Evolutionary conservation across 148 eudicot genomes (phyloP), one percentile per base, ranked within the genome.

Genomic region (Arctostaphylos glauca): DNA sequence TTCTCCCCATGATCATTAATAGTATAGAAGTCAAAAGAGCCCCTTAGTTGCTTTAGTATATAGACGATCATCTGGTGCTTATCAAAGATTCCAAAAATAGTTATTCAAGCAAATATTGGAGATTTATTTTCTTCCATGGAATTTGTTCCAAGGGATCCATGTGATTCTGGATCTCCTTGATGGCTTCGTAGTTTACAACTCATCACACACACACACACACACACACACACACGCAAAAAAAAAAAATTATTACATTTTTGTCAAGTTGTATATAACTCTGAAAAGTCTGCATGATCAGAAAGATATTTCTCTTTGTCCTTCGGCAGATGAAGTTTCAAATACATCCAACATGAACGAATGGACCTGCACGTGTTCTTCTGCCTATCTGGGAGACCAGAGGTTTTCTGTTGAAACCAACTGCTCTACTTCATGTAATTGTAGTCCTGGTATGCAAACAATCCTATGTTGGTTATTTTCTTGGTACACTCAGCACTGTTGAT

Each of bases 361-460:
- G 97, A 89, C 90, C 25, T 96, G 98, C 83, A 70, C 85, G 25
- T 96, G 98, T 87, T 90, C 88, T 68, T 74, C 91, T 41, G 87
- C 88, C 31, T 72, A 75, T 81, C 82, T 84, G 83, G 85, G 79
- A 80, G 92, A 87, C 75, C 86, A 84, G 78, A 83, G 82, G 78
- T 86, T 85, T 82, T 62, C 86, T 74, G 70, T 67, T 82, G 85
- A 84, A 78, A 66, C 88, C 79, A 91, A 90, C 83, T 94, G 98
- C 85, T 90, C 95, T 48, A 73, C 88, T 62, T 91, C 98, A 83
- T 96, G 98, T 86, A 86, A 88, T 86, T 96, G 98, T 86, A 87
- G 85, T 81, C 87, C 87, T 55, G 96, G 98, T 96, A 91, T 78
- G 83, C 81, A 58, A 43, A 70, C 68, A n/a, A n/a, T 52, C 21